Percentiles rank a stretch among this genome's conserved stretches.
phyloP scores from a whole-genome alignment of 2,329 filamentous ascomycete genomes.

The Neofusicoccum cordaticola region DNA sequence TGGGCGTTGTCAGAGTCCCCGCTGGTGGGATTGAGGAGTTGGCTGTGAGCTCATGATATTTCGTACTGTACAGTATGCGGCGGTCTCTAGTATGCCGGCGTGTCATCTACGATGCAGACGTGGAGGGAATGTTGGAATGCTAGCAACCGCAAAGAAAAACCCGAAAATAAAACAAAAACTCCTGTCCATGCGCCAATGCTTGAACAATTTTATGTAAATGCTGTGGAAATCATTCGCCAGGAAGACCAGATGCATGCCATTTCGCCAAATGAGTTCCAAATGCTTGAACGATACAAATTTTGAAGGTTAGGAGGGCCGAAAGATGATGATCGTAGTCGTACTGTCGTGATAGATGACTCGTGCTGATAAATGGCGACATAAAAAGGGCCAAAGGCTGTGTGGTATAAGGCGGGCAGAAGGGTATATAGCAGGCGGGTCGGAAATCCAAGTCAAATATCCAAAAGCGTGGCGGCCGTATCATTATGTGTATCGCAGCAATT shows the following conservation, averaged over 20 bases:
- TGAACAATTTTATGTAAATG: neutral
- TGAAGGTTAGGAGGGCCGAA: neutral
- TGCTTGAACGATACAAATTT: neutral
- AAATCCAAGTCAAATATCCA: conserved; percentile 7
- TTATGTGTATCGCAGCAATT: conserved; percentile 14
- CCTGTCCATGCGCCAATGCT: neutral
- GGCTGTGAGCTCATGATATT: too few species aligned
- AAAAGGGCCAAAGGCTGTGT: too few species aligned
- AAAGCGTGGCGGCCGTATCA: neutral
- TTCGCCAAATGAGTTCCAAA: neutral
- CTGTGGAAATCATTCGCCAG: neutral
- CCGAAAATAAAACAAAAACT: neutral
- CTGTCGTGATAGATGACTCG: neutral
- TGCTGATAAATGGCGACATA: neutral
- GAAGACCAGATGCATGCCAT: neutral
- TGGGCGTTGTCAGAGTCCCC: too few species aligned
- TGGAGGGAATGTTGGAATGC: neutral
- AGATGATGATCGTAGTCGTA: neutral
- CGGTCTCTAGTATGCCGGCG: neutral
- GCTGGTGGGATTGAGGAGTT: too few species aligned
- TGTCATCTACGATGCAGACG: neutral
- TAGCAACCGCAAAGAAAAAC: too few species aligned
- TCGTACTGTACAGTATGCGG: too few species aligned
- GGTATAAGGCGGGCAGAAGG: neutral
- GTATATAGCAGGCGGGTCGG: neutral